Evolutionary conservation across 495 filamentous ascomycete genomes (phyloP), one percentile per base, ranked within the genome.

Genomic region (Neurospora sp.): DNA sequence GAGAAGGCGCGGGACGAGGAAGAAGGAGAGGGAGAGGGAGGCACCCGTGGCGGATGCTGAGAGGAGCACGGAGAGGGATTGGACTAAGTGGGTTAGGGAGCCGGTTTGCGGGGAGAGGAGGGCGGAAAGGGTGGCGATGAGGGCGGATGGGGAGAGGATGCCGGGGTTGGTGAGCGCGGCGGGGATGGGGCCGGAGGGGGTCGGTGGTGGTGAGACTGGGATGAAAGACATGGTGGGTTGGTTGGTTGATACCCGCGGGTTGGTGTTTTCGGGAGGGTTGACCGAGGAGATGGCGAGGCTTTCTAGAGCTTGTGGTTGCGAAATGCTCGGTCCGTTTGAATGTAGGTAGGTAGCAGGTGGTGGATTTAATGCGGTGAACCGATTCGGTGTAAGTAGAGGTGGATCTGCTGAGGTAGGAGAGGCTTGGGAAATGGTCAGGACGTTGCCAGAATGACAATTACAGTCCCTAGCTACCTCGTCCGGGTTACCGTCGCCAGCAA

Each of bases 1-100:
- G 27, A 90, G 83, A 14, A 90, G 75, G 69, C 83, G 81, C 5
- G 89, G 89, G 11, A 88, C 75, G 37, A 83, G 44, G 69, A 84
- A 72, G 78, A 81, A 75, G 23, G 85, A 87, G 71, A 86, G 62
- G 62, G 81, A 62, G 71, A 84, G 75, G 72, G 78, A 84, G 62
- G 78, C 75, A 74, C 87, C 88, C 77, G 78, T 73, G 23, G 81
- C 75, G 72, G 83, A 77, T 69, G 82, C 77, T 40, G 86, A 82
- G 71, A 84, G 73, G 42, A 86, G 83, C 72, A 90, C 80, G 72
- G 86, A 82, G 16, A 85, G 71, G 23, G 80, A 79, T 78, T 88
- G 85, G 27, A 84, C 79, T 70, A 85, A 72, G 72, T 84, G 86
- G 75, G 87, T 74, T 66, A 66, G 70, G 69, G 37, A 40, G 11